Conservation (phyloP, 805 yeast species). For the Nakazawaea populi region DNA sequence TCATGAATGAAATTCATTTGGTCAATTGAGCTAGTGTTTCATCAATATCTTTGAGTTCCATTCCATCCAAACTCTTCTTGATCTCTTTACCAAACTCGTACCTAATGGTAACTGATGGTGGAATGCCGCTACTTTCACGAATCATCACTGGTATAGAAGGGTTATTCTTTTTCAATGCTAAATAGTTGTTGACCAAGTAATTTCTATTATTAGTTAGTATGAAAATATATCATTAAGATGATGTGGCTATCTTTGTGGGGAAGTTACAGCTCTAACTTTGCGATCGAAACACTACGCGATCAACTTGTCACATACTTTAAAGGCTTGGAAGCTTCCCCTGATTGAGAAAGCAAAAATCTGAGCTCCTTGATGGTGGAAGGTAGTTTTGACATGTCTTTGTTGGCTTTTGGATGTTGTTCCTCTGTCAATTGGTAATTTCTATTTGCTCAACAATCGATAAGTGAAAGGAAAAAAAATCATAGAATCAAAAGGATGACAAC, state of each 20-base stretch:
- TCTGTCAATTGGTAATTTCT: no score
- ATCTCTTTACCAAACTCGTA: constrained; percentile 52
- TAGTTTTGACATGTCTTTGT: constrained; percentile 12
- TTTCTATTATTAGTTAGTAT: constrained; percentile 29
- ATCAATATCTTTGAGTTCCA: constrained; percentile 39
- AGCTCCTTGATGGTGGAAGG: constrained; percentile 68
- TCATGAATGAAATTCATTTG: constrained; percentile 13
- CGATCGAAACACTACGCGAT: no score
- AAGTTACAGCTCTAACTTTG: no score
- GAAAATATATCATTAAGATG: no score
- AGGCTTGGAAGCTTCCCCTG: constrained; percentile 65
- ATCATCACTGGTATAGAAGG: constrained; percentile 69
- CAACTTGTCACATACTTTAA: constrained; percentile 36
- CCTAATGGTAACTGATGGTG: constrained; percentile 73
- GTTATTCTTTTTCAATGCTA: constrained; percentile 55
- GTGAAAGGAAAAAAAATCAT: no score
- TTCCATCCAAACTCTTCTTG: constrained; percentile 41
- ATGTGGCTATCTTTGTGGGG: no score
- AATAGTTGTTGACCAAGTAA: constrained; percentile 59
- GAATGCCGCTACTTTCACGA: constrained; percentile 69
- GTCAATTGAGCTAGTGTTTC: constrained; percentile 31
- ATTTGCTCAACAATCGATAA: no score
- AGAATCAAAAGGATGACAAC: no score
- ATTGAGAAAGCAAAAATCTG: constrained; percentile 75
- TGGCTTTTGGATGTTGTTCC: no score